Evolutionary conservation across 352 stramenopile species (phyloP).

Genomic region (Albugo candida): DNA sequence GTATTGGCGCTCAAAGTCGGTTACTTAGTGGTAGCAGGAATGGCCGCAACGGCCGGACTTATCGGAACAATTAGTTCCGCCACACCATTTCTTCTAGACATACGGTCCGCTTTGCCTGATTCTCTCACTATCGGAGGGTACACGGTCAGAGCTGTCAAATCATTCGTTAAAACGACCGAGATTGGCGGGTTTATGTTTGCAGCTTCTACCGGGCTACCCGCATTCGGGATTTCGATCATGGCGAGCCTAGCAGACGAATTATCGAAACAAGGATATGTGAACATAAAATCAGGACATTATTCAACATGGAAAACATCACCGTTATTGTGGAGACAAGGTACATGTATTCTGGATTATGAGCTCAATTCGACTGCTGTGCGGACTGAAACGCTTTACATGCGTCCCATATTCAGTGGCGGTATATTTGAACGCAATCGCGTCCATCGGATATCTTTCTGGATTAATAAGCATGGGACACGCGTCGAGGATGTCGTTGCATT

Average conservation of each 20-base stretch:
- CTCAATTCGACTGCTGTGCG: not conserved
- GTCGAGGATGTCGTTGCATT: no score
- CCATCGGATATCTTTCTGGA: not conserved
- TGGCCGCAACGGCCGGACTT: conserved; percentile 9
- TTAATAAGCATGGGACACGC: not conserved
- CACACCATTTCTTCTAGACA: no score
- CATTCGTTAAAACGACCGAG: no score
- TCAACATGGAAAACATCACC: not conserved
- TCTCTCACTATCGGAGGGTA: no score
- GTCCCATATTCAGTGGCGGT: not conserved
- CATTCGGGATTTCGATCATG: no score
- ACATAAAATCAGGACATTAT: no score
- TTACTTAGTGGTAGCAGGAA: conserved; percentile 11
- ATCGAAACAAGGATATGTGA: no score
- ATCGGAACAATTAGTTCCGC: conserved; percentile 3
- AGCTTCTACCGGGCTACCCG: no score
- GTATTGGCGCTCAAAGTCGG: not conserved
- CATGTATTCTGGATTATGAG: not conserved
- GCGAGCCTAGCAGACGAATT: no score
- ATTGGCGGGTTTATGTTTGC: no score
- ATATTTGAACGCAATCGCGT: not conserved
- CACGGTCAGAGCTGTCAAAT: no score
- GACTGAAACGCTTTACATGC: not conserved
- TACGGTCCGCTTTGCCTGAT: no score
- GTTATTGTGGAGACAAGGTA: not conserved